Percentiles rank a stretch among this genome's conserved stretches.
Conservation (phyloP, 176 grass and related monocot genomes). For the Olyra latifolia region DNA sequence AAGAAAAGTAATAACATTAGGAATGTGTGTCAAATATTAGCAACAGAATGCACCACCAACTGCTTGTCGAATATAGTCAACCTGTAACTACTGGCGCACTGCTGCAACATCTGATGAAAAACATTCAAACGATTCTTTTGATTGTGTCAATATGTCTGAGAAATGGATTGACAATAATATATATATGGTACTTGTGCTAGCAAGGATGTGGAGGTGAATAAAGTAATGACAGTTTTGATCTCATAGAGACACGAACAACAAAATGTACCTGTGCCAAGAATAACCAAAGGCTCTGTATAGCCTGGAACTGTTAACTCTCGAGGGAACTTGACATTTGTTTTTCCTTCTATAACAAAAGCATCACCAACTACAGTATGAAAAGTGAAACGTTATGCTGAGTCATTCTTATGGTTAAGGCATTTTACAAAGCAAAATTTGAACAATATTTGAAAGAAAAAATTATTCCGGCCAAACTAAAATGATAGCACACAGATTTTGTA, state of each 20-base stretch:
- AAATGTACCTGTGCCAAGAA: slow-evolving; percentile 74
- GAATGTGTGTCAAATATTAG: neutral
- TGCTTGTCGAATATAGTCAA: neutral
- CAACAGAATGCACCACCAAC: too few species aligned
- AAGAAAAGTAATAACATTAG: neutral
- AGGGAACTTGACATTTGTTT: slow-evolving; percentile 74
- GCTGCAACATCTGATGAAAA: neutral
- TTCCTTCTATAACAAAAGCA: slow-evolving; percentile 47
- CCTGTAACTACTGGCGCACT: neutral
- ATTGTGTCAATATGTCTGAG: neutral
- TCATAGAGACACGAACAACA: neutral
- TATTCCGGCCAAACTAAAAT: neutral
- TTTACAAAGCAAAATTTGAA: neutral
- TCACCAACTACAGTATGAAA: slow-evolving; percentile 45
- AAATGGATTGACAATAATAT: neutral
- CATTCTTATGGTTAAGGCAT: neutral
- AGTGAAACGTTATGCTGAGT: neutral
- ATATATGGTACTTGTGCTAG: neutral
- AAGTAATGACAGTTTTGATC: neutral
- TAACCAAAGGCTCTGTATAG: slow-evolving; percentile 42
- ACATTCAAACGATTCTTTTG: neutral
- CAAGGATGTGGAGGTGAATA: neutral
- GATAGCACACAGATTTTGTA: neutral
- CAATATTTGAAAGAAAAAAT: neutral
- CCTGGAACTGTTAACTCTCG: slow-evolving; percentile 61